Conservation (phyloP, 1,284 basidiomycete species). For the Lignosus rhinocerotis region DNA sequence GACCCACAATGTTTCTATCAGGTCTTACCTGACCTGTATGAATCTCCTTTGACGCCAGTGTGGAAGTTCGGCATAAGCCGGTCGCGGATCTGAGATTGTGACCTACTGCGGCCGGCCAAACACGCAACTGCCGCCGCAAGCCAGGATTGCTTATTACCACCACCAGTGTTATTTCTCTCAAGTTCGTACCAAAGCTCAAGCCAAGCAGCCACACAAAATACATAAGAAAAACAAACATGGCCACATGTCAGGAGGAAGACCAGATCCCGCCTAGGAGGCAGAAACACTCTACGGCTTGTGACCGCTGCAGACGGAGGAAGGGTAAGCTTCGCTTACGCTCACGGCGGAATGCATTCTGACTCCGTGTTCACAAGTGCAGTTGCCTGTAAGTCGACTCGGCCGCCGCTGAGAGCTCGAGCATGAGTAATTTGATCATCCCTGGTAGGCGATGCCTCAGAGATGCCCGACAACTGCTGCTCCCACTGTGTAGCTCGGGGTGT, state of each 20-base stretch:
- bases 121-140: too few species aligned
- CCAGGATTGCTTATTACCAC: too few species aligned
- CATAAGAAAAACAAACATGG: not conserved
- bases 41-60: too few species aligned
- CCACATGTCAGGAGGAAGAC: conserved; percentile 35
- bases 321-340: not conserved
- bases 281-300: not conserved
- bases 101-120: too few species aligned
- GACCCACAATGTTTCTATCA: too few species aligned
- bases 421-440: too few species aligned
- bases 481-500: not conserved
- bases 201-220: not conserved
- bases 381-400: not conserved
- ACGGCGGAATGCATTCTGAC: too few species aligned
- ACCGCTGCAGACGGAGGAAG: not conserved
- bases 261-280: not conserved
- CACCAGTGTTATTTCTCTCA: too few species aligned
- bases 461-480: not conserved
- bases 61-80: too few species aligned
- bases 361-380: not conserved
- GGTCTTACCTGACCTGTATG: too few species aligned
- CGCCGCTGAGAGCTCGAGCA: not conserved
- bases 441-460: conserved; percentile 1
- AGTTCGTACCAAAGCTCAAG: too few species aligned
- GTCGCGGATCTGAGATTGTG: too few species aligned